Base-by-base conservation (phyloP, 2,329 filamentous ascomycete species). In the Magnaporthiopsis rhizophila region DNA sequence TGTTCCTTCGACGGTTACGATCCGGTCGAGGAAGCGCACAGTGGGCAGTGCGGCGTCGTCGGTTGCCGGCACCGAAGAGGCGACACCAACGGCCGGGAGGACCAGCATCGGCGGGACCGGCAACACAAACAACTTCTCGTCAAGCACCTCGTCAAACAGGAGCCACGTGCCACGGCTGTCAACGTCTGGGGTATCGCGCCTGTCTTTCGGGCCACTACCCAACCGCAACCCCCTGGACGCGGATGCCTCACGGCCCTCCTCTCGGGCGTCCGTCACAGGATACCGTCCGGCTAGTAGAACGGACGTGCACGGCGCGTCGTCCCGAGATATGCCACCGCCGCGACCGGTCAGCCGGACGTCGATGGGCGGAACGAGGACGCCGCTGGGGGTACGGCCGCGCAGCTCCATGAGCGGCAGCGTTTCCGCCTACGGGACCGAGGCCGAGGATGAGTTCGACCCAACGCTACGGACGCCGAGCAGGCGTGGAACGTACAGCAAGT, bases 21-120 rank as follows among this genome's bases (percentile, higher is more conserved):
- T 88, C 72, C 87, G 91, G 63, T 88, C 86, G 71, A 85, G 85
- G 68, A 91, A 91, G 76, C 86, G 90, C 65, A 84, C 84, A 11
- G 79, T 82, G 21, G 87, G 85, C 62, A 86, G 83, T 18, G 74
- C 80, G 12, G 74, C 81, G 26, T 84, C 83, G 24, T 81, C 81
- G 6, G 72, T 77, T 3, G 68, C 77, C 36, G 75, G 75, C n/a
- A 79, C 79, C 60, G 84, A 85, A 64, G 83, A 85, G 4, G 75
- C 78, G 5, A 81, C 80, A 0, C 80, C 82, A 0, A 78, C 78
- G n/a, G 75, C 79, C 68, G 71, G 28, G 45, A 56, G 50, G 45
- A 18, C 30, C 21, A 62, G 34, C 21, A 28, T 71, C 68, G 69
- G 74, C 65, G 65, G 73, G 67, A 68, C 72, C 65, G 59, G 56